Evolutionary conservation across 441 rosid genomes (phyloP).

Genomic region (Populus hybrid): DNA sequence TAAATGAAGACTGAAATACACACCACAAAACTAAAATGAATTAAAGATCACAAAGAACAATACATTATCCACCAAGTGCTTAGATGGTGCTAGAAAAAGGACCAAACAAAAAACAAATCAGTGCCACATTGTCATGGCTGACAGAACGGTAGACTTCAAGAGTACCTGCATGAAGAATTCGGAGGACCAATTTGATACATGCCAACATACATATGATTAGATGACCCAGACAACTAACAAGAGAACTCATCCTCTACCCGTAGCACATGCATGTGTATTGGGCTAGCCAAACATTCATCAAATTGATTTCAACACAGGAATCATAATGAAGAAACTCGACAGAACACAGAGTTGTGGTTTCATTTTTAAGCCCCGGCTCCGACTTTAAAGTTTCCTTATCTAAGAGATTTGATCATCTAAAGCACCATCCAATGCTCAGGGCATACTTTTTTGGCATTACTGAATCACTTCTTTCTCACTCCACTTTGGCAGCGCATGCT

Average conservation of each 20-base stretch:
- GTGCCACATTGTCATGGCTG: not conserved
- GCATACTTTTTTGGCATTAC: not conserved
- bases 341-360: not conserved
- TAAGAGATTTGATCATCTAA: not conserved
- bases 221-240: not conserved
- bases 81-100: not conserved
- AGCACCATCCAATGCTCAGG: not conserved
- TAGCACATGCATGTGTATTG: not conserved
- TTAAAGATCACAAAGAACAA: not conserved
- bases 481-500: not conserved
- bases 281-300: not conserved
- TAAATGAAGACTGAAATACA: not conserved
- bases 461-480: not conserved
- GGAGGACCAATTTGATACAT: not conserved
- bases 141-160: not conserved
- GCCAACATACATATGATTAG: not conserved
- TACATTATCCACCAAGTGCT: too few species aligned
- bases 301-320: not conserved
- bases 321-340: not conserved
- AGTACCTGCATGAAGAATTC: not conserved
- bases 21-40: not conserved
- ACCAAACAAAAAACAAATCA: not conserved
- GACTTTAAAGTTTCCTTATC: not conserved
- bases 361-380: not conserved
- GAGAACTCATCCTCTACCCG: not conserved